Evolutionary conservation across 805 yeast genomes (phyloP).

Genomic region (Schwanniomyces vanrijiae): DNA sequence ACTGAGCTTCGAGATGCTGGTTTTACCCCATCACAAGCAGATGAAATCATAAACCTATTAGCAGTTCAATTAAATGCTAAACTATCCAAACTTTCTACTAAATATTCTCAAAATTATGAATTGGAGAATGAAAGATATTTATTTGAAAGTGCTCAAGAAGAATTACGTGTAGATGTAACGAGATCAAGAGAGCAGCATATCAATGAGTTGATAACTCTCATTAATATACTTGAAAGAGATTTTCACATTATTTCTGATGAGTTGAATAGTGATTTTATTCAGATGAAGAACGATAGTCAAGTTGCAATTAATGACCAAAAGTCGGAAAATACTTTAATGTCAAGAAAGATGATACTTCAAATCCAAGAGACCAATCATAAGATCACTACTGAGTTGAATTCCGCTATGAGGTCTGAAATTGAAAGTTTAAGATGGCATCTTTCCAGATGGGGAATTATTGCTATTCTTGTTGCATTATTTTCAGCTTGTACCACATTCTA

Average conservation of each 20-base stretch:
- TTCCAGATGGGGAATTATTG: conserved; percentile 82
- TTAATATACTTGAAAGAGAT: conserved; percentile 70
- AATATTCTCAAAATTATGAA: conserved; percentile 59
- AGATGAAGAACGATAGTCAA: conserved; percentile 69
- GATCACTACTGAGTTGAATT: conserved; percentile 76
- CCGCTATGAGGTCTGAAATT: conserved; percentile 81
- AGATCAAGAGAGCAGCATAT: conserved; percentile 69
- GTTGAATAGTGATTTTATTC: conserved; percentile 58
- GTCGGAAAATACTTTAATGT: conserved; percentile 76
- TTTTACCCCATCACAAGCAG: conserved; percentile 61
- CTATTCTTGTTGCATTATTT: conserved; percentile 66
- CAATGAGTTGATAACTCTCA: conserved; percentile 62
- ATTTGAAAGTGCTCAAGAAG: conserved; percentile 91
- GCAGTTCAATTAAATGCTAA: conserved; percentile 42
- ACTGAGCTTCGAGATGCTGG: conserved; percentile 55
- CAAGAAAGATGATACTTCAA: conserved; percentile 62
- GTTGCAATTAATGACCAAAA: conserved; percentile 85
- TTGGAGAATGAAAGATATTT: conserved; percentile 85
- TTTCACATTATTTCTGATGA: conserved; percentile 76
- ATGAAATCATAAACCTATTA: conserved; percentile 52
- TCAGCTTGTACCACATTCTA: conserved; percentile 53
- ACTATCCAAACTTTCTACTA: conserved; percentile 42
- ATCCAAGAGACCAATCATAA: conserved; percentile 84
- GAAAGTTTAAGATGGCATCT: conserved; percentile 92
- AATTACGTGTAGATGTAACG: conserved; percentile 74